Conservation (phyloP, 176 grass and related monocot species). For the Bonia amplexicaulis region DNA sequence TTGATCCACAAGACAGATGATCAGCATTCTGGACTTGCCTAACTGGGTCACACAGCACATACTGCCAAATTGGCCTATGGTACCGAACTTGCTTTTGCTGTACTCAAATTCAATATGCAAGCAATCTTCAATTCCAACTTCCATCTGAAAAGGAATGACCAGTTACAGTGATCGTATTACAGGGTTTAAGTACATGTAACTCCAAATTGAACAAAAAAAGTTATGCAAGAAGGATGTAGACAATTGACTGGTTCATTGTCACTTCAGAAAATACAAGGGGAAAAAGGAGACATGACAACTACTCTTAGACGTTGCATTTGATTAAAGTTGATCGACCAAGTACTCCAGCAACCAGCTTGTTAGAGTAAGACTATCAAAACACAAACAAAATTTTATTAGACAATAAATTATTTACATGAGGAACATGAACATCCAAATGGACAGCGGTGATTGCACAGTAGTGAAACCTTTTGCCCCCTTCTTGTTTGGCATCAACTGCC, state of each 20-base stretch:
- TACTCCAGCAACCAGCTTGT: background rate
- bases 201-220: background rate
- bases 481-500: background rate
- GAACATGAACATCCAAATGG: slow-evolving; percentile 4
- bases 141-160: slow-evolving; percentile 57
- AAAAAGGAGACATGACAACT: background rate
- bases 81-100: slow-evolving; percentile 76
- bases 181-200: background rate
- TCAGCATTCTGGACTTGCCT: background rate
- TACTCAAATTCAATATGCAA: slow-evolving; percentile 99
- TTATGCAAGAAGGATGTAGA: background rate
- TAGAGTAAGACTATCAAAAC: background rate
- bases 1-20: background rate
- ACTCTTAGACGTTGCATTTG: too few relatives aligned
- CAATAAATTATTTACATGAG: background rate
- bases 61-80: background rate
- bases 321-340: background rate
- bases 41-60: slow-evolving; percentile 9
- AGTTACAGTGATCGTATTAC: background rate
- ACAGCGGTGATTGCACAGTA: background rate
- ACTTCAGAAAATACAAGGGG: background rate
- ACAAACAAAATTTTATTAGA: background rate
- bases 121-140: slow-evolving; percentile 99
- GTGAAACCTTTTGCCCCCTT: background rate
- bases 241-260: background rate